Base-by-base conservation (phyloP, 805 yeast species). In the Zygoascus flipseniorum region DNA sequence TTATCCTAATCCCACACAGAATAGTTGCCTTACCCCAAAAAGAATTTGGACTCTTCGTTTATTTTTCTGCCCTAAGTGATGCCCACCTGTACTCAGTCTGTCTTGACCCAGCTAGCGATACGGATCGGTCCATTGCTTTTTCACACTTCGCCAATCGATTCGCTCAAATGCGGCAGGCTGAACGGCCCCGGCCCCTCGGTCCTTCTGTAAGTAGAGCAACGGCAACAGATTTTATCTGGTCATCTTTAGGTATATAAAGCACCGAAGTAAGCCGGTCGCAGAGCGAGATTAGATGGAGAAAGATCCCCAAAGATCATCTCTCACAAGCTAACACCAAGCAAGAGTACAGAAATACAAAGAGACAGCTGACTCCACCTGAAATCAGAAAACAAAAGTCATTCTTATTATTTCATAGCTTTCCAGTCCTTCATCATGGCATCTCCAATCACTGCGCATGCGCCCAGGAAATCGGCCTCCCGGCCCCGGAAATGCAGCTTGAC, bases 401-500 rank as follows among this genome's bases (percentile, higher is more conserved):
- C 6, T 23, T 6, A 35, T 35, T n/a, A 35, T 35, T 13, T 35
- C 39, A 35, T 35, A 35, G 16, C 16, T n/a, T 10, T 3, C 39
- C 16, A 35, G 39, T 8, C 6, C 6, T 5, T n/a, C 39, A 35
- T 3, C 4, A 35, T 35, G 39, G 3, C 39, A 35, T 4, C 39
- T 35, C 8, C 39, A 13, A 35, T 8, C 16, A 35, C 39, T 13
- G 8, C 8, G 39, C 13, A 35, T n/a, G 39, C 16, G 5, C 16
- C 39, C 8, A 5, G 39, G 16, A 35, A 35, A n/a, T 8, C 39
- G 16, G 16, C 13, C 39, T 35, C 39, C 2, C 18, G 60, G 42
- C 44, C 57, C 5, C 44, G 58, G n/a, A 60, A 60, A 47, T 58
- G 59, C 3, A 58, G 57, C 1, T 41, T 60, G 39, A 60, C 64